Evolutionary conservation across 1,284 basidiomycete genomes (phyloP).

Genomic region (Malassezia japonica): DNA sequence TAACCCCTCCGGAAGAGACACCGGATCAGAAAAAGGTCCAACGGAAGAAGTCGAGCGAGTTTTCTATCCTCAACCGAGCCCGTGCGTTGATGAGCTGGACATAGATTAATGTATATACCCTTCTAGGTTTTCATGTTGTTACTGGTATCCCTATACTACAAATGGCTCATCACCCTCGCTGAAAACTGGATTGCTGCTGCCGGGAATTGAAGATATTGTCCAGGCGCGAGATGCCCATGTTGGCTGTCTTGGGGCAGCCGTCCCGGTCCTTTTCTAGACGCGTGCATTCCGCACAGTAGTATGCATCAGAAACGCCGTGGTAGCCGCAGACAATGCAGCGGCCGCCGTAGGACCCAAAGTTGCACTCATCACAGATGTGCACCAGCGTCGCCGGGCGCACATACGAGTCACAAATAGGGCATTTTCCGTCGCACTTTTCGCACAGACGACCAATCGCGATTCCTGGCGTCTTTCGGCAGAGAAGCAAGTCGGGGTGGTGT

Average conservation of each 20-base stretch:
- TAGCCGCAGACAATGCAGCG: slow-evolving; percentile 80
- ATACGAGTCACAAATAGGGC: slow-evolving; percentile 98
- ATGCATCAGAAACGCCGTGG: slow-evolving; percentile 44
- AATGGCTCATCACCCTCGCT: slow-evolving; percentile 7
- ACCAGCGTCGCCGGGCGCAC: slow-evolving; percentile 95
- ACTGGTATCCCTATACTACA: neutral
- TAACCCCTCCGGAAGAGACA: no score
- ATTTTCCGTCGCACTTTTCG: slow-evolving; percentile 99
- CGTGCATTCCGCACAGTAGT: slow-evolving; percentile 59
- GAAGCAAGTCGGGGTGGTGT: slow-evolving; percentile 67
- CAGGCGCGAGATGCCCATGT: slow-evolving; percentile 58
- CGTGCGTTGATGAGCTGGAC: neutral
- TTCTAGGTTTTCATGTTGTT: neutral
- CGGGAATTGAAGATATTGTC: slow-evolving; percentile 39
- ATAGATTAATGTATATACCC: neutral
- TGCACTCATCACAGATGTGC: slow-evolving; percentile 97
- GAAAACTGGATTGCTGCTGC: slow-evolving; percentile 9
- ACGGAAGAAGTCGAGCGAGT: neutral
- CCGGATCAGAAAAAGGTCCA: neutral
- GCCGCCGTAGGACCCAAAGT: slow-evolving; percentile 89
- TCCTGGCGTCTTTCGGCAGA: slow-evolving; percentile 91
- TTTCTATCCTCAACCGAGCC: neutral
- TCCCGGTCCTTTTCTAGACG: slow-evolving; percentile 93
- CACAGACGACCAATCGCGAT: slow-evolving; percentile 91
- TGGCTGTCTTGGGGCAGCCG: slow-evolving; percentile 97